Conservation (phyloP, 129 eudicot species). For the Helianthus tuberosus region DNA sequence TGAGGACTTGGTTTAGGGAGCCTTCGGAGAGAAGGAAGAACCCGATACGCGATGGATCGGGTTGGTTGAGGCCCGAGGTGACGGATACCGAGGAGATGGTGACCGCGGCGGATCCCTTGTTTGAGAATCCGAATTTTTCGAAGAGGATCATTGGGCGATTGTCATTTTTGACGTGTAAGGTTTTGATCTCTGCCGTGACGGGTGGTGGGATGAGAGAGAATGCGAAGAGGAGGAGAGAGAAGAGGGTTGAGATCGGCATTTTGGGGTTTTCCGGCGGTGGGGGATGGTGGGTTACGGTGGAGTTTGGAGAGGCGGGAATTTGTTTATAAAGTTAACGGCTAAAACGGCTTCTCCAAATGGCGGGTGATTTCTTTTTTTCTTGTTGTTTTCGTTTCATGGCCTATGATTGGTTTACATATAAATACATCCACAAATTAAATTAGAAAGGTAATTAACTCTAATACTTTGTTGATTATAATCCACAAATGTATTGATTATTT, state of each 20-base stretch:
- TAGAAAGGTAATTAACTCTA: constrained; percentile 16
- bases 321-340: background rate
- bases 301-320: constrained; percentile 32
- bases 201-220: constrained; percentile 22
- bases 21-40: constrained; percentile 32
- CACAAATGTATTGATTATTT: background rate
- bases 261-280: constrained; percentile 24
- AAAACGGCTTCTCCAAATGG: background rate
- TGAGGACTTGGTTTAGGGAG: constrained; percentile 27
- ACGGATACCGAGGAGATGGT: constrained; percentile 37
- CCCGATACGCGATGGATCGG: constrained; percentile 33
- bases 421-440: background rate
- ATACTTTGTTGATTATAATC: background rate
- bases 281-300: constrained; percentile 7
- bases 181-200: constrained; percentile 35
- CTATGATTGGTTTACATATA: too few species aligned
- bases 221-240: constrained; percentile 10
- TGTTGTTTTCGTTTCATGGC: background rate
- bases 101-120: constrained; percentile 31
- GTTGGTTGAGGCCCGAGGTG: background rate
- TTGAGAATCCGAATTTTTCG: constrained; percentile 38
- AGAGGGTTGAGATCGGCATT: constrained; percentile 16
- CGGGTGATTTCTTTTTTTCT: background rate
- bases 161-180: constrained; percentile 24
- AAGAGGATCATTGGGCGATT: constrained; percentile 28